Percentiles rank a stretch among this genome's conserved stretches.
Conservation (phyloP, 2,329 filamentous ascomycete genomes). For the Ceratocystiopsis minuta region DNA sequence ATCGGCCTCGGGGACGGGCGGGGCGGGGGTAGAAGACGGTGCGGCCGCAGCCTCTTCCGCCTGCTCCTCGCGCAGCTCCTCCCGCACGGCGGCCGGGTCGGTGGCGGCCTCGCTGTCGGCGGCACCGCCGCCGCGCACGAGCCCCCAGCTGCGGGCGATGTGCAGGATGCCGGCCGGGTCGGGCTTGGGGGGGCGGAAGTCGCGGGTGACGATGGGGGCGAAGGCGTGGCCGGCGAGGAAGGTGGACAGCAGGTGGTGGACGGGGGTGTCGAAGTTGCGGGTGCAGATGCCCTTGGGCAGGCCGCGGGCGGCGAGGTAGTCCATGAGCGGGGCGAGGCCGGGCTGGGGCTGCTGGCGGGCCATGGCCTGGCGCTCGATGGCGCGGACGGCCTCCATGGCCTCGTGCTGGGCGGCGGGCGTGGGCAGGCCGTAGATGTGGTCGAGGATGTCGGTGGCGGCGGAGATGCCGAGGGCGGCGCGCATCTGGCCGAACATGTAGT, state of each 20-base stretch:
- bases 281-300: conserved; percentile 79
- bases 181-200: conserved; percentile 71
- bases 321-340: conserved; percentile 61
- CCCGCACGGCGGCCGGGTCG: conserved; percentile 5
- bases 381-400: conserved; percentile 57
- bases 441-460: conserved; percentile 64
- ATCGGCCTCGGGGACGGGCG: conserved; percentile 16
- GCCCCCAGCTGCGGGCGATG: conserved; percentile 61
- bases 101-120: conserved; percentile 7
- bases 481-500: conserved; percentile 92
- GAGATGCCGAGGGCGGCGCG: conserved; percentile 53
- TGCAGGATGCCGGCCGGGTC: conserved; percentile 75
- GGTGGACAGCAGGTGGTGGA: conserved; percentile 53
- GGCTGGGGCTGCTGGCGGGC: conserved; percentile 60
- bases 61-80: conserved; percentile 9
- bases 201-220: conserved; percentile 64
- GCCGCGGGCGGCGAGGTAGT: conserved; percentile 50
- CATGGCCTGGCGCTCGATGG: conserved; percentile 73
- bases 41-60: conserved; percentile 7
- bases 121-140: conserved; percentile 18
- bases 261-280: conserved; percentile 74
- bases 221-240: conserved; percentile 56
- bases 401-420: conserved; percentile 33
- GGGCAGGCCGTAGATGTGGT: conserved; percentile 65
- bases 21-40: conserved; percentile 5